A percentile compares a stretch with the other conserved stretches of the same genome.
Conservation (phyloP, 2,329 filamentous ascomycete genomes). For the Penicillium sp. region DNA sequence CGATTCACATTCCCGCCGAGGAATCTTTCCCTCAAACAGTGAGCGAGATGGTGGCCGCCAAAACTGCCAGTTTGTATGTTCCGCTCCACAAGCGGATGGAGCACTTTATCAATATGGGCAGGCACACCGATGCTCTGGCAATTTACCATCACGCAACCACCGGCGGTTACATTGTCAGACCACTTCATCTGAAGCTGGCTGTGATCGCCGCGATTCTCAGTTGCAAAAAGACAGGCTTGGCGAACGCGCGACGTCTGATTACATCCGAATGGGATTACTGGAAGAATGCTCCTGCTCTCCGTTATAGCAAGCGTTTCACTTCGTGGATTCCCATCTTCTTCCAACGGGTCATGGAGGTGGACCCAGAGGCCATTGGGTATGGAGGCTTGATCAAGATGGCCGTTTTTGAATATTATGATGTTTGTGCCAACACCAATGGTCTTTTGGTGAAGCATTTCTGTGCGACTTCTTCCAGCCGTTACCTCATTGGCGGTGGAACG, state of each 20-base stretch:
- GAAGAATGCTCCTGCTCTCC: constrained; percentile 7
- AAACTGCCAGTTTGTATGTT: constrained; percentile 33
- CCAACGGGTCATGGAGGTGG: constrained; percentile 32
- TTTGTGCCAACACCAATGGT: constrained; percentile 33
- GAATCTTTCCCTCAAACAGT: constrained; percentile 30
- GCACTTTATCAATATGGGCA: constrained; percentile 38
- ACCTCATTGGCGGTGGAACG: constrained; percentile 27
- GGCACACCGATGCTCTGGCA: constrained; percentile 32
- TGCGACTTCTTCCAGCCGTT: constrained; percentile 28
- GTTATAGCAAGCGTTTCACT: constrained; percentile 23
- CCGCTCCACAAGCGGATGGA: constrained; percentile 39
- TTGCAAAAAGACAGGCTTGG: constrained; percentile 23
- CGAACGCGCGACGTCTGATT: constrained; percentile 33
- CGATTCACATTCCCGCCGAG: constrained; percentile 17
- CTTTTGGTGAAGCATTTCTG: constrained; percentile 39
- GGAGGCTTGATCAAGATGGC: constrained; percentile 35
- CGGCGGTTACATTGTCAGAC: constrained; percentile 31
- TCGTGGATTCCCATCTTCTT: constrained; percentile 37
- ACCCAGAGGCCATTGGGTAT: constrained; percentile 16
- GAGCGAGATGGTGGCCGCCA: constrained; percentile 27
- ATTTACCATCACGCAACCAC: constrained; percentile 31
- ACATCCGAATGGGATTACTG: constrained; percentile 28
- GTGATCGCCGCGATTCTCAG: constrained; percentile 37
- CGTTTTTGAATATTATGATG: constrained; percentile 40
- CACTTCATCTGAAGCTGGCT: constrained; percentile 38